Base-by-base conservation (phyloP, 495 filamentous ascomycete genomes). In the Hamigera avellanea region DNA sequence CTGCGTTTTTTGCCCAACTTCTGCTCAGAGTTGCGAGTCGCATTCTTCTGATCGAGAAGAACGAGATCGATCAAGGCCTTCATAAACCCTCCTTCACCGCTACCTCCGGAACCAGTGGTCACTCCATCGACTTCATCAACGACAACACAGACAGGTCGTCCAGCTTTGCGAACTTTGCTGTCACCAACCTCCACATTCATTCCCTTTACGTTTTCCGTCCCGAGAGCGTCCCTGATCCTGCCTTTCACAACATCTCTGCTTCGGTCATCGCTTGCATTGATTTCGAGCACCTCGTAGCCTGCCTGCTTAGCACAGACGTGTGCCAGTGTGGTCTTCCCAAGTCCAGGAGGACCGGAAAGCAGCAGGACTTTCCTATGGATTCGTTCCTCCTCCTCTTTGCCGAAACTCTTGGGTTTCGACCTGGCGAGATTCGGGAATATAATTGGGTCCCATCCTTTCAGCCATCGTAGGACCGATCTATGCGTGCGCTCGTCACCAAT, bases 121-220 rank as follows among this genome's bases (percentile, higher is more conserved):
- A 91, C 89, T 30, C 91, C 91, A 51, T 98, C 91, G 4, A 95
- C 89, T 58, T 98, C 91, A 50, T 98, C 91, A 1, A 98, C 83
- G 8, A 98, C 75, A 5, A 98, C 78, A 48, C 91, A 96, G 1
- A 95, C 79, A 8, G 91, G 91, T 38, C 77, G 81, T 9, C 80
- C 85, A n/a, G 79, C 70, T 46, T 82, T 83, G 33, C 76, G 71
- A 5, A 78, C 67, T 42, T 83, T 80, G 39, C 72, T 70, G 6
- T 66, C 59, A 7, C 66, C 65, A 25, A 75, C 75, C 42, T 70
- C 78, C 26, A 80, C 69, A 35, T 79, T 76, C 26, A 87, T 76
- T 14, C 78, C 82, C 54, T 83, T 88, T 44, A 96, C 86, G 38
- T 84, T 91, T 56, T 95, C 89, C 1, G 88, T 96, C 0, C 81